Evolutionary conservation across 306 rosid genomes (phyloP).

Genomic region (Ceratonia siliqua): DNA sequence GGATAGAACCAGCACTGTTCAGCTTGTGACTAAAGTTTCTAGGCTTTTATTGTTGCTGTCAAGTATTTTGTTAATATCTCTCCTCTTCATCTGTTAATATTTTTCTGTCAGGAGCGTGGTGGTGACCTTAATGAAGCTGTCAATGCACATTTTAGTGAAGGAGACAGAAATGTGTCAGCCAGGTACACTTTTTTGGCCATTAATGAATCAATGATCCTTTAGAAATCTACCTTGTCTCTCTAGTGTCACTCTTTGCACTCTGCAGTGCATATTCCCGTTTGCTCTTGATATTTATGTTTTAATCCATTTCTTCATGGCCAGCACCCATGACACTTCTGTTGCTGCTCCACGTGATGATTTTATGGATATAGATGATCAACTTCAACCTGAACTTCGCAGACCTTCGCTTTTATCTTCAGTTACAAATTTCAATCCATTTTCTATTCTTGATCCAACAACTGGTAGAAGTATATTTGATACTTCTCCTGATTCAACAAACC

Average conservation of each 20-base stretch:
- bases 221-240: neutral
- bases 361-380: conserved; percentile 78
- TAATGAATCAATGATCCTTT: conserved; percentile 12
- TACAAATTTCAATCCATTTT: conserved; percentile 51
- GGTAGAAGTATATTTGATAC: conserved; percentile 47
- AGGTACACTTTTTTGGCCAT: conserved; percentile 43
- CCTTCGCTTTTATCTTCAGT: conserved; percentile 52
- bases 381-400: conserved; percentile 43
- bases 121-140: conserved; percentile 82
- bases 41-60: neutral
- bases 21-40: neutral
- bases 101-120: conserved; percentile 68
- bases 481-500: conserved; percentile 39
- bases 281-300: conserved; percentile 23
- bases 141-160: conserved; percentile 80
- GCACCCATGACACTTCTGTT: conserved; percentile 44
- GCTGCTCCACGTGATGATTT: conserved; percentile 62
- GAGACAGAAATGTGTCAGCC: conserved; percentile 57
- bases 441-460: conserved; percentile 52
- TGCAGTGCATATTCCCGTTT: neutral
- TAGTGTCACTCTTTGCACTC: neutral
- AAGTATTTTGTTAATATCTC: neutral
- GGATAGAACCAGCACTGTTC: neutral
- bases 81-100: conserved; percentile 21
- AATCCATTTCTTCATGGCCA: conserved; percentile 39